Base-by-base conservation (phyloP, 1,284 basidiomycete genomes). In the Naganishia cerealis region DNA sequence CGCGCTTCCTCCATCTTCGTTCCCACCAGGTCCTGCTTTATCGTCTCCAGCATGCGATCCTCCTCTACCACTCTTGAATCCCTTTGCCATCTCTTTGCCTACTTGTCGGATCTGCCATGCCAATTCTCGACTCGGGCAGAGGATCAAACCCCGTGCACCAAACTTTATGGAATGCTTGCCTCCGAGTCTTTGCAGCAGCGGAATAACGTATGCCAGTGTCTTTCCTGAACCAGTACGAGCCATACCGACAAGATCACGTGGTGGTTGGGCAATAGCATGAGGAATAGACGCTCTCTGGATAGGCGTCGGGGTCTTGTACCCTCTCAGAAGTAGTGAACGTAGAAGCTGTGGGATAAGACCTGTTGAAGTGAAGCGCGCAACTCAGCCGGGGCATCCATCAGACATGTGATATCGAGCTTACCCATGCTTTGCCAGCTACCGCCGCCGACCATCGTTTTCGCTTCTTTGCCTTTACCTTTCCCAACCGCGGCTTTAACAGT, bases 221-320 rank as follows among this genome's bases (percentile, higher is more conserved):
- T 99, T 99, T 71, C 96, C 96, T 0, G 94, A 97, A 67, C 96
- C 96, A 0, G 96, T 99, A 21, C 96, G 86, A 26, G 96, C 95
- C 96, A 99, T 99, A 65, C 93, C 96, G 21, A 99, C 91, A 10
- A 99, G 88, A 81, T 99, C 96, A 61, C 92, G 84, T 2, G 94
- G 92, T 50, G 96, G 94, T 58, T 86, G 87, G 5, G 89, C 81
- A 40, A 99, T 86, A 53, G 98, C 86, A 38, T 88, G 83, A 0
- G 96, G 96, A 63, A 99, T 91, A 3, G 94, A 85, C 18, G 91
- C 85, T 10, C 95, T 86, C 80, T 99, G 96, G 61, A 99, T 99
- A 0, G 96, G 96, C 0, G 96, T 99, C 13, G 96, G 96, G 48
- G 88, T 90, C 62, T 91, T 90, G 82, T 93, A 98, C 13, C 95